Evolutionary conservation across 768 basidiomycete species (phyloP).

Genomic region (Tylopilus cervinicoccineus): DNA sequence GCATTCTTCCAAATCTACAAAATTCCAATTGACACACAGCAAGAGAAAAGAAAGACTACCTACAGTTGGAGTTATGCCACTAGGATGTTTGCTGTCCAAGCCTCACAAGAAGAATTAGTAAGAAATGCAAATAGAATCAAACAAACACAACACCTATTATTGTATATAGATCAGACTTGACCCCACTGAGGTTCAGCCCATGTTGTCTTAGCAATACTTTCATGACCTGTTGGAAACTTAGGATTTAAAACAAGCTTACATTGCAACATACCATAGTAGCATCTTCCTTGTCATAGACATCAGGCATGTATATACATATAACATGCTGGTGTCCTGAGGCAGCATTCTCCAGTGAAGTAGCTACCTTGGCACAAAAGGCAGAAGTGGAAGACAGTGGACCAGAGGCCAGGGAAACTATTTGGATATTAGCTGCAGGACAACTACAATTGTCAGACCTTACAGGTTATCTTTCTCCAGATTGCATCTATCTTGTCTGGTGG

Average conservation of each 20-base stretch:
- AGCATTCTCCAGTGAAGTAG: constrained; percentile 53
- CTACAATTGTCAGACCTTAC: constrained; percentile 34
- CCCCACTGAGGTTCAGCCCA: constrained; percentile 60
- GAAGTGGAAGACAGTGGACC: constrained; percentile 59
- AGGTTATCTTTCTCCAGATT: constrained; percentile 60
- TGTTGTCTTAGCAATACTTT: constrained; percentile 61
- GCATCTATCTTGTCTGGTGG: constrained; percentile 56
- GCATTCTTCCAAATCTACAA: constrained; percentile 66
- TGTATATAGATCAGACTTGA: constrained; percentile 72
- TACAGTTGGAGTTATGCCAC: constrained; percentile 69
- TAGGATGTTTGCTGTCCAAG: constrained; percentile 73
- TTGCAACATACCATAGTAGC: constrained; percentile 46
- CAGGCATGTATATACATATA: constrained; percentile 67
- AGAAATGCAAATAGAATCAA: neutral
- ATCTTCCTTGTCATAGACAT: constrained; percentile 61
- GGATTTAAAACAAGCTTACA: neutral
- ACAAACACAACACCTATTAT: constrained; percentile 42
- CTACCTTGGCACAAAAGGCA: constrained; percentile 59
- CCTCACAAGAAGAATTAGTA: constrained; percentile 35
- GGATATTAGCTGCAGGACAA: neutral
- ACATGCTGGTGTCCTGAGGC: constrained; percentile 54
- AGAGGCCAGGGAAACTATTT: constrained; percentile 56
- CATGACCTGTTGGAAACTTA: constrained; percentile 48
- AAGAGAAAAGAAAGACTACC: constrained; percentile 11
- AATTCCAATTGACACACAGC: neutral